phyloP scores from a whole-genome alignment of 108 stramenopile genomes.

The Seminavis robusta region DNA sequence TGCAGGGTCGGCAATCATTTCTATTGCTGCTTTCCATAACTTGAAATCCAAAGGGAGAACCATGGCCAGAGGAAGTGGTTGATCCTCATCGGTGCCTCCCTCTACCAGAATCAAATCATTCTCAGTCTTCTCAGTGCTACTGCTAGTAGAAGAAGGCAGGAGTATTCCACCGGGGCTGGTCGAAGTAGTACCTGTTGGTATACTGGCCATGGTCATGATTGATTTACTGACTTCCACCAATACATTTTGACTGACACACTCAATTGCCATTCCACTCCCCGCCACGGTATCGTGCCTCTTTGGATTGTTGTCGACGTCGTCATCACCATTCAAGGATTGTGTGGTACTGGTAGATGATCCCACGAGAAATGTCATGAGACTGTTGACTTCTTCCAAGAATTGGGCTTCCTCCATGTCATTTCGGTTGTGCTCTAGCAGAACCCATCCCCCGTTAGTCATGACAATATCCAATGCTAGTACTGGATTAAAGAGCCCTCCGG shows the following conservation, averaged over 20 bases:
- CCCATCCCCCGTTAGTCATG: constrained; percentile 5
- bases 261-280: constrained; percentile 25
- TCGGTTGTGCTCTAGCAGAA: not conserved
- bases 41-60: constrained; percentile 38
- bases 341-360: not conserved
- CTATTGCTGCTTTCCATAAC: constrained; percentile 38
- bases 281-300: constrained; percentile 11
- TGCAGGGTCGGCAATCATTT: not conserved
- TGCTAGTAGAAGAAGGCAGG: too few relatives aligned
- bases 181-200: constrained; percentile 24
- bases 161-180: too few relatives aligned
- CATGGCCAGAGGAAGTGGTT: constrained; percentile 17
- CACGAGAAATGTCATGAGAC: not conserved
- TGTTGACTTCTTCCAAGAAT: not conserved
- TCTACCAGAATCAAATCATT: constrained; percentile 13
- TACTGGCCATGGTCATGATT: not conserved
- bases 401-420: not conserved
- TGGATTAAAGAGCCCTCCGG: too few relatives aligned
- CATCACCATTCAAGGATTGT: not conserved
- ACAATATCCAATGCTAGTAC: too few relatives aligned
- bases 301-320: constrained; percentile 5
- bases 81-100: not conserved
- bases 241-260: constrained; percentile 22
- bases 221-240: constrained; percentile 17
- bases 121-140: too few relatives aligned